phyloP scores from a whole-genome alignment of 768 basidiomycete species.

The Lepiota venenata region DNA sequence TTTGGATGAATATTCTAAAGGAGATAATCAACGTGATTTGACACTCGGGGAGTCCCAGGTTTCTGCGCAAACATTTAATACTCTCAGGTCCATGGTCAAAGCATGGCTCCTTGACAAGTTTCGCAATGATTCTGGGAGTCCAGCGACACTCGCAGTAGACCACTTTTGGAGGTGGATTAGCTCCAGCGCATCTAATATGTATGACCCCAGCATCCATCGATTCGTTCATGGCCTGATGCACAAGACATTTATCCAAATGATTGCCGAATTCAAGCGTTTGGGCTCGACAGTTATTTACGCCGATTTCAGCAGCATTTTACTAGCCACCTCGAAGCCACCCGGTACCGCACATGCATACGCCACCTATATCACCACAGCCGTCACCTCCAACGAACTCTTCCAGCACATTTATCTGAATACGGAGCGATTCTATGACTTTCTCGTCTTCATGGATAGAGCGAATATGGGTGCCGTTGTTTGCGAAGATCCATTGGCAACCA shows the following conservation, averaged over 20 bases:
- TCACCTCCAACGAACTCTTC: constrained; percentile 93
- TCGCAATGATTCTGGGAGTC: constrained; percentile 58
- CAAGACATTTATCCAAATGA: constrained; percentile 94
- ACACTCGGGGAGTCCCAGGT: constrained; percentile 88
- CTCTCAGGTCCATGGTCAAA: constrained; percentile 86
- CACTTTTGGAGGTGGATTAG: constrained; percentile 99
- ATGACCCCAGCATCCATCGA: constrained; percentile 88
- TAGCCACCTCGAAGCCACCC: constrained; percentile 94
- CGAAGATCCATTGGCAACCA: constrained; percentile 67
- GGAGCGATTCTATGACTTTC: constrained; percentile 87
- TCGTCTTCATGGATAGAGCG: constrained; percentile 94
- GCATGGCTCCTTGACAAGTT: constrained; percentile 89
- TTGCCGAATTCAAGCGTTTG: constrained; percentile 94
- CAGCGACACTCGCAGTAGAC: constrained; percentile 71
- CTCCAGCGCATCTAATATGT: constrained; percentile 80
- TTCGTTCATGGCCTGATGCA: constrained; percentile 96
- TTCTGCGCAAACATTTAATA: constrained; percentile 80
- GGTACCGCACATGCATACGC: constrained; percentile 95
- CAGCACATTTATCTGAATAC: constrained; percentile 87
- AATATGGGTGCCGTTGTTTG: constrained; percentile 92
- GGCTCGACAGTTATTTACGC: constrained; percentile 93
- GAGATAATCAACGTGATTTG: constrained; percentile 65
- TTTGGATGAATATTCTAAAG: constrained; percentile 81
- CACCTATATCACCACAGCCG: constrained; percentile 90
- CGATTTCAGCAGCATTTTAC: constrained; percentile 85